A percentile compares a stretch with the other conserved stretches of the same genome.
Conservation (phyloP, 176 grass and related monocot species). For the Hordeum vulgare region DNA sequence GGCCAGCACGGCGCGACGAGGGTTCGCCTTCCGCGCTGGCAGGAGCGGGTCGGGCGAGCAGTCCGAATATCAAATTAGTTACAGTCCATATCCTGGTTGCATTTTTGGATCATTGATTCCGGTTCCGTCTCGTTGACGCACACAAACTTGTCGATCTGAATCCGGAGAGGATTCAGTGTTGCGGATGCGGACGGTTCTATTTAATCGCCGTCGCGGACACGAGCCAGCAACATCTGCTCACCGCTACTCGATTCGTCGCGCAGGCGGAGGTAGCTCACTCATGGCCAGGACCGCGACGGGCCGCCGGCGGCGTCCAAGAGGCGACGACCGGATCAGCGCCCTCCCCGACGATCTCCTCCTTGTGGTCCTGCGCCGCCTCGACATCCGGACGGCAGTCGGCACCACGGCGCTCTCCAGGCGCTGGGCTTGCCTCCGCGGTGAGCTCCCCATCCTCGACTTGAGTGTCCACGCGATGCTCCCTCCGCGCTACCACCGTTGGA, state of each 20-base stretch:
- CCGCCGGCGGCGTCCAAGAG: background rate
- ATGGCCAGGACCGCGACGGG: background rate
- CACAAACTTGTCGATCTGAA: background rate
- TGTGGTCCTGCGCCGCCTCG: background rate
- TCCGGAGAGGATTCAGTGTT: background rate
- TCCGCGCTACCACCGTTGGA: background rate
- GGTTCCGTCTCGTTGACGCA: background rate
- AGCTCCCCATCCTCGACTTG: background rate
- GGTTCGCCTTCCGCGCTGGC: no score
- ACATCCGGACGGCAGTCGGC: background rate
- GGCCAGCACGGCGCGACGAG: no score
- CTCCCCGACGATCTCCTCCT: background rate
- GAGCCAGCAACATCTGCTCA: background rate
- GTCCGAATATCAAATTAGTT: no score
- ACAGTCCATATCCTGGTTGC: background rate
- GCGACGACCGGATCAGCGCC: background rate
- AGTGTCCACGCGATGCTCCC: background rate
- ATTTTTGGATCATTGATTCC: background rate
- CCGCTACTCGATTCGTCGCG: background rate
- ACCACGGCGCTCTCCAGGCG: background rate
- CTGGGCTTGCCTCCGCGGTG: background rate
- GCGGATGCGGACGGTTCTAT: background rate
- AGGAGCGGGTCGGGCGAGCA: no score
- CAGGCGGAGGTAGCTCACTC: background rate
- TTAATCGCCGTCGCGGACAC: background rate